A percentile compares a stretch with the other conserved stretches of the same genome.
phyloP scores from a whole-genome alignment of 2,329 filamentous ascomycete species.

The Ophioceras dolichostomum region DNA sequence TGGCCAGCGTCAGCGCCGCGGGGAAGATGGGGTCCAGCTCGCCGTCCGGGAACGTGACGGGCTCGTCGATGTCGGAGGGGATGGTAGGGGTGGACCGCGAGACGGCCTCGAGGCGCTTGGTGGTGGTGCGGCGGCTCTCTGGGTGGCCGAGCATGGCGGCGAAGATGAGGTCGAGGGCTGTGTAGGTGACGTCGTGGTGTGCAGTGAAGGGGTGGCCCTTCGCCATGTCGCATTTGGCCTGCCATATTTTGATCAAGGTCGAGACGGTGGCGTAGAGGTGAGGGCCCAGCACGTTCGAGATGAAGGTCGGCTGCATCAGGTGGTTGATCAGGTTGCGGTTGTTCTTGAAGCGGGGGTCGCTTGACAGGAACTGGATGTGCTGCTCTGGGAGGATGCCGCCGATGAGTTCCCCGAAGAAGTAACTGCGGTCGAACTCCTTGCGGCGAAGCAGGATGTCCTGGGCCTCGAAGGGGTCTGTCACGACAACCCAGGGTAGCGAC shows the following conservation, averaged over 20 bases:
- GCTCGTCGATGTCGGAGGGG: constrained; percentile 6
- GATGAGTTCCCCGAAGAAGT: constrained; percentile 18
- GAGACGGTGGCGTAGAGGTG: constrained; percentile 17
- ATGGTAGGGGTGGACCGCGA: constrained; percentile 3
- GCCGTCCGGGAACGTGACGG: constrained; percentile 12
- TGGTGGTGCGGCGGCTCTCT: constrained; percentile 12
- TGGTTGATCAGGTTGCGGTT: constrained; percentile 22
- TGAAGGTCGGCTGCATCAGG: constrained; percentile 22
- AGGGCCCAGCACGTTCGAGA: constrained; percentile 19
- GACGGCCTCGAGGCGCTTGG: constrained; percentile 10
- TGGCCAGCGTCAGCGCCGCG: constrained; percentile 14
- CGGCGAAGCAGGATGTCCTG: constrained; percentile 31
- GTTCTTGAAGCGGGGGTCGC: constrained; percentile 17
- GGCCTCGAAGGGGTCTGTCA: constrained; percentile 27
- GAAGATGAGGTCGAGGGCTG: constrained; percentile 19
- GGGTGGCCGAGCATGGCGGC: constrained; percentile 16
- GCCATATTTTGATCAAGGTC: constrained; percentile 21
- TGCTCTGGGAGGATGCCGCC: constrained; percentile 18
- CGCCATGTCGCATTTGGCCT: constrained; percentile 17
- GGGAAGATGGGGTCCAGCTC: constrained; percentile 11
- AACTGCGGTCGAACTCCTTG: constrained; percentile 30
- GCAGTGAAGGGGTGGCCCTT: constrained; percentile 17
- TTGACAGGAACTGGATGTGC: constrained; percentile 19
- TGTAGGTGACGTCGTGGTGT: constrained; percentile 17
- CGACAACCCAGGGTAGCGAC: constrained; percentile 25